Evolutionary conservation across 1,139 yeast species (phyloP).

Genomic region (Scheffersomyces titani): DNA sequence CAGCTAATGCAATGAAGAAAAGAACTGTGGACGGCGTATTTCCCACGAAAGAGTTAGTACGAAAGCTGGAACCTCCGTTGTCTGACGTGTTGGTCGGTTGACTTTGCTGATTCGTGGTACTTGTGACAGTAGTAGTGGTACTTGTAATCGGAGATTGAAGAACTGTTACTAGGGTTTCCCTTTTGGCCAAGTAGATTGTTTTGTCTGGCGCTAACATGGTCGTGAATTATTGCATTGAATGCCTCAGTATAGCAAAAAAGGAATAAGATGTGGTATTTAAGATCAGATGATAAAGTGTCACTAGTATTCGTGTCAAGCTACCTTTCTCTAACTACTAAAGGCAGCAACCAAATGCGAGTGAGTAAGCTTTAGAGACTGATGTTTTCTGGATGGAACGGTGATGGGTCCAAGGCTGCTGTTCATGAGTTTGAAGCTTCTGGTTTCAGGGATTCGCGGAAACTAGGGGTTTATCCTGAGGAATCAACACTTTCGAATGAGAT

Average conservation of each 20-base stretch:
- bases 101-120: not conserved
- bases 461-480: not conserved
- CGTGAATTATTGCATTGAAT: not conserved
- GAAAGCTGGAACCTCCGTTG: not conserved
- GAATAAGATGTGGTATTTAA: not conserved
- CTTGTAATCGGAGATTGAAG: not conserved
- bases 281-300: not conserved
- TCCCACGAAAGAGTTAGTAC: slow-evolving; percentile 33
- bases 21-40: slow-evolving; percentile 60
- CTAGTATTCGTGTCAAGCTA: not conserved
- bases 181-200: not conserved
- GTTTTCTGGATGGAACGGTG: not conserved
- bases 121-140: not conserved
- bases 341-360: not conserved
- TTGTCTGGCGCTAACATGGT: not conserved
- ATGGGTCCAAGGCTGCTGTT: not conserved
- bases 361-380: not conserved
- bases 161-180: not conserved
- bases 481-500: not conserved
- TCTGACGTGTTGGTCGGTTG: not conserved
- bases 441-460: not conserved
- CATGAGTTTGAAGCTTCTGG: not conserved
- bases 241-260: not conserved
- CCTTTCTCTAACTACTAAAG: not conserved
- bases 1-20: slow-evolving; percentile 62